Evolutionary conservation across 2,329 filamentous ascomycete genomes (phyloP).

Genomic region (Penicillium sp.): DNA sequence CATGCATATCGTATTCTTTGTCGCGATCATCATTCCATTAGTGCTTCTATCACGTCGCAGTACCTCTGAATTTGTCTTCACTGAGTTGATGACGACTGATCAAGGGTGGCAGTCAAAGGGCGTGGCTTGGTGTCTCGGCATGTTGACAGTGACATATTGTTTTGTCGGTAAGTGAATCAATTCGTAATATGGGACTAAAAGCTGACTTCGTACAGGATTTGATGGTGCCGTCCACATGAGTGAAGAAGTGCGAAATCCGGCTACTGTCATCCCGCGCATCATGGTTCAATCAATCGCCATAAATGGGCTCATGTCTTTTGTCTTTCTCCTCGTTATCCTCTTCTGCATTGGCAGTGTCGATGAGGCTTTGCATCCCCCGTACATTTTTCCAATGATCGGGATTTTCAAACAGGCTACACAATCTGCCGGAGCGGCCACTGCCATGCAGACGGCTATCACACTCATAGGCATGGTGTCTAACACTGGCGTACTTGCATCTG

Average conservation of each 20-base stretch:
- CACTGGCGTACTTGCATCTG: constrained; percentile 42
- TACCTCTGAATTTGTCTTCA: constrained; percentile 44
- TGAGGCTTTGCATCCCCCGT: constrained; percentile 21
- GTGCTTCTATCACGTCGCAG: constrained; percentile 35
- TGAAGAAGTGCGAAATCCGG: constrained; percentile 48
- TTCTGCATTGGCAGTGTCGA: constrained; percentile 47
- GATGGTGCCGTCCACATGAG: constrained; percentile 53
- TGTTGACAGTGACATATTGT: constrained; percentile 30
- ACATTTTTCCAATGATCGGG: constrained; percentile 45
- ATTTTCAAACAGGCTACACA: constrained; percentile 44
- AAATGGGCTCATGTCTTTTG: constrained; percentile 45
- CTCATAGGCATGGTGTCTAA: constrained; percentile 42
- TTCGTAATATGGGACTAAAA: background rate
- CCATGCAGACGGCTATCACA: constrained; percentile 41
- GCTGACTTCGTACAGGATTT: constrained; percentile 35
- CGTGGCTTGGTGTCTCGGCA: constrained; percentile 49
- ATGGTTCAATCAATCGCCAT: constrained; percentile 47
- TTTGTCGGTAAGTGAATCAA: constrained; percentile 24
- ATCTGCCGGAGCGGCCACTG: constrained; percentile 43
- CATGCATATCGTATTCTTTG: constrained; percentile 39
- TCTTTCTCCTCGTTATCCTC: constrained; percentile 44
- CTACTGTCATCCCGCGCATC: constrained; percentile 48
- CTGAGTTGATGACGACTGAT: constrained; percentile 43
- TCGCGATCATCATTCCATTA: constrained; percentile 39
- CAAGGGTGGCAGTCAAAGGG: constrained; percentile 48